phyloP scores from a whole-genome alignment of 257 asterid species.

The Salvia miltiorrhiza region DNA sequence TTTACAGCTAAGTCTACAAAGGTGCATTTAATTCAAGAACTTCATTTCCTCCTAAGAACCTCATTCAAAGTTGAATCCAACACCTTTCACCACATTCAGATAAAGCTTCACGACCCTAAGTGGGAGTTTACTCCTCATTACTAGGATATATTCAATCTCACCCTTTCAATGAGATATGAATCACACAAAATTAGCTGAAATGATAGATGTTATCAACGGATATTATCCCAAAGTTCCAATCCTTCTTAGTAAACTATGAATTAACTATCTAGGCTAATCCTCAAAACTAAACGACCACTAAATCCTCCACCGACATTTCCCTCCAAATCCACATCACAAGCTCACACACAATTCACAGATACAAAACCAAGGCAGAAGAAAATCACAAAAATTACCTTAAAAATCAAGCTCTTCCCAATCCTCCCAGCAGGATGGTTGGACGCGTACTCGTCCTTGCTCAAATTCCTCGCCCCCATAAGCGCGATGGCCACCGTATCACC shows the following conservation, averaged over 20 bases:
- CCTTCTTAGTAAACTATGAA: too few relatives aligned
- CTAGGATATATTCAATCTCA: too few relatives aligned
- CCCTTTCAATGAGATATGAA: too few relatives aligned
- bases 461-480: conserved; percentile 74
- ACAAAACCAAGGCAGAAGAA: neutral
- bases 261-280: too few relatives aligned
- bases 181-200: too few relatives aligned
- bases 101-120: neutral
- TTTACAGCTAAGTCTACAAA: neutral
- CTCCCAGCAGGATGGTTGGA: conserved; percentile 66
- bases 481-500: conserved; percentile 95
- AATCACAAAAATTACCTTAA: conserved; percentile 48
- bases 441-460: conserved; percentile 83
- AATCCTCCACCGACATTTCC: conserved; percentile 15
- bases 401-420: conserved; percentile 56
- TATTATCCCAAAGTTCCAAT: too few relatives aligned
- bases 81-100: neutral
- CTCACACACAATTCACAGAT: neutral
- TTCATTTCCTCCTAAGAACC: neutral
- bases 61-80: neutral
- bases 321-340: neutral
- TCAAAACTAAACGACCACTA: too few relatives aligned
- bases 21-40: neutral
- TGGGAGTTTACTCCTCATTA: too few relatives aligned
- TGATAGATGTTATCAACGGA: too few relatives aligned